Evolutionary conservation across 2,329 filamentous ascomycete genomes (phyloP), one percentile per base, ranked within the genome.

Genomic region (Hymenoscyphus fraxineus): DNA sequence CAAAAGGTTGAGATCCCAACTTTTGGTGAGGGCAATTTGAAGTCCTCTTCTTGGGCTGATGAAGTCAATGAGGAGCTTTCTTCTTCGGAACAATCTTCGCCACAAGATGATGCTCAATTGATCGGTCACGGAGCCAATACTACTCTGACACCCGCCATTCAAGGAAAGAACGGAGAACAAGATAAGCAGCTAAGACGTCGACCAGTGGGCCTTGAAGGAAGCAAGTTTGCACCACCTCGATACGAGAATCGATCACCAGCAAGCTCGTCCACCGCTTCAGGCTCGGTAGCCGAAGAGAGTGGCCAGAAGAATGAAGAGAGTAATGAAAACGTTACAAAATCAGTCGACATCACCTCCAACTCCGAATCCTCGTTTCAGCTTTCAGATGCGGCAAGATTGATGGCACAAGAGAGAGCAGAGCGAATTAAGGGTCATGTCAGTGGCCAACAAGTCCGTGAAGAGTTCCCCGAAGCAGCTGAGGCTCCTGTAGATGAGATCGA

Each of bases 11-110:
- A 61, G 0, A 69, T 73, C 38, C 70, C 69, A 3, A 58, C 39
- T 19, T 67, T 67, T 19, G 64, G 58, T 15, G 71, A 65, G 6
- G 55, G 39, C 3, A 62, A 58, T 4, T 32, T 71, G 15, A 61
- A 60, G 58, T 54, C 63, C 16, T 47, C 63, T 31, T 65, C 58
- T 51, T 72, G 71, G 70, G 71, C 69, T 0, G 71, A 73, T 64
- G 71, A 73, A 40, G 66, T 67, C 9, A 61, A 66, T 55, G 67
- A 67, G 15, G 67, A 66, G 44, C 22, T 61, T 22, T 55, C 58
- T n/a, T 41, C 7, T 39, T 35, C 1, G n/a, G 22, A 22, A 32
- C 31, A 57, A 57, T 35, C 55, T 19, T 27, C 31, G 3, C 3
- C 31, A 2, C 32, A 32, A 7, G 55, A 57, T 51, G 13, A 51